phyloP scores from a whole-genome alignment of 73 alveolate genomes.

The Paramecium pentaurelia region DNA sequence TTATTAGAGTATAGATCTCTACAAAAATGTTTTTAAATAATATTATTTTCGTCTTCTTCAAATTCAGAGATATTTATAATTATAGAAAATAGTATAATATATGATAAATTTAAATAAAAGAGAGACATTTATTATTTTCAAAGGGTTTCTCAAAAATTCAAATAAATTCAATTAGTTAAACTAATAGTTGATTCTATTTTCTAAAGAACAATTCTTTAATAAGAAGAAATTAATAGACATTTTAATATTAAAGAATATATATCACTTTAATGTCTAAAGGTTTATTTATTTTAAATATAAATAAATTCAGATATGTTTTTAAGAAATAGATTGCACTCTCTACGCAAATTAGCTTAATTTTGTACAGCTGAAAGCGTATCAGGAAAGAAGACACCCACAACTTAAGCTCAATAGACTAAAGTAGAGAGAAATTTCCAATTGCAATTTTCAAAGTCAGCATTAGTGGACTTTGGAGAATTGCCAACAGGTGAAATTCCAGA shows the following conservation, averaged over 20 bases:
- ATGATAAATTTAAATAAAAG: too few species aligned
- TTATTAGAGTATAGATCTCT: too few species aligned
- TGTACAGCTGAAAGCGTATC: conserved; percentile 25
- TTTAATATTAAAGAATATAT: neutral
- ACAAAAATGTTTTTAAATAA: too few species aligned
- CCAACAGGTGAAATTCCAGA: conserved; percentile 85
- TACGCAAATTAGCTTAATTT: conserved; percentile 26
- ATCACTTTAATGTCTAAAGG: neutral
- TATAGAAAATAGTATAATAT: too few species aligned
- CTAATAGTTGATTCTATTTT: too few species aligned
- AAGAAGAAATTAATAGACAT: neutral
- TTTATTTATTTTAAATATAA: neutral
- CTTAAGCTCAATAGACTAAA: neutral
- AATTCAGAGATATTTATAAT: too few species aligned
- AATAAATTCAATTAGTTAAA: too few species aligned
- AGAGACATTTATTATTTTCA: too few species aligned
- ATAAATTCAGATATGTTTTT: conserved; percentile 40
- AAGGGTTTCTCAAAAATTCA: too few species aligned
- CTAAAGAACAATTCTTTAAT: neutral
- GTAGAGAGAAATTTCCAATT: conserved; percentile 6
- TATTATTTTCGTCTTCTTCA: too few species aligned
- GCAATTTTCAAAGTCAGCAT: conserved; percentile 76
- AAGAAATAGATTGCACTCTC: neutral
- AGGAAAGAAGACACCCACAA: conserved; percentile 28
- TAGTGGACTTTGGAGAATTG: conserved; percentile 80